These are phyloP conservation scores for Hymenochaete sp. DNA, from an alignment of 1,284 basidiomycete species.

Conservation along the genomic window DNA sequence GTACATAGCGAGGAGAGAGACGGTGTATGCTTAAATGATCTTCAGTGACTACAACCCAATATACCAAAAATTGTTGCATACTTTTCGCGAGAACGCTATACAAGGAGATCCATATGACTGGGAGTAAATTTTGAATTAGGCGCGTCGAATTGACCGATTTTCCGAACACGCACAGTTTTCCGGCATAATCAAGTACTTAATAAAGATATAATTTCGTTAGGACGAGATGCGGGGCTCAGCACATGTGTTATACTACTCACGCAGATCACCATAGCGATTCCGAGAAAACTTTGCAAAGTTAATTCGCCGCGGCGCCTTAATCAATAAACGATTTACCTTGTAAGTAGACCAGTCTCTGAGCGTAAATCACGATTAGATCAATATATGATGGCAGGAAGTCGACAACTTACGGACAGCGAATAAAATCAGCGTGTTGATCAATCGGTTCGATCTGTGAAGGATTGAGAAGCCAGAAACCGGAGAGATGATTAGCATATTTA, in stretches of 20 bases:
- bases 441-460: neutral
- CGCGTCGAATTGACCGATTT: neutral
- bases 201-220: neutral
- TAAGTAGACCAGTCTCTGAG: slow-evolving; percentile 2
- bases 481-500: neutral
- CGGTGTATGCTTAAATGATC: neutral
- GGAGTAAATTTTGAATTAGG: neutral
- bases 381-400: neutral
- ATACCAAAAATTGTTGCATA: neutral
- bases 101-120: slow-evolving; percentile 4
- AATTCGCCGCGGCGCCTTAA: neutral
- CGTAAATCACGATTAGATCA: neutral
- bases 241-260: neutral
- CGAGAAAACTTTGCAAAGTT: neutral
- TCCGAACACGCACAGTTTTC: slow-evolving; percentile 4
- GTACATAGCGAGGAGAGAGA: slow-evolving; percentile 4
- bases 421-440: neutral
- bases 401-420: slow-evolving; percentile 4
- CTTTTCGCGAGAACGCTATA: slow-evolving; percentile 1
- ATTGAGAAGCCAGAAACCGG: neutral
- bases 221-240: neutral
- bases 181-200: slow-evolving; percentile 1
- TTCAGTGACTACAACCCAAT: neutral
- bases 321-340: neutral
- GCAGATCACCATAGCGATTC: slow-evolving; percentile 3